A percentile compares a stretch with the other conserved stretches of the same genome.
phyloP scores from a whole-genome alignment of 148 eudicot genomes.

The Amaranthus palmeri region DNA sequence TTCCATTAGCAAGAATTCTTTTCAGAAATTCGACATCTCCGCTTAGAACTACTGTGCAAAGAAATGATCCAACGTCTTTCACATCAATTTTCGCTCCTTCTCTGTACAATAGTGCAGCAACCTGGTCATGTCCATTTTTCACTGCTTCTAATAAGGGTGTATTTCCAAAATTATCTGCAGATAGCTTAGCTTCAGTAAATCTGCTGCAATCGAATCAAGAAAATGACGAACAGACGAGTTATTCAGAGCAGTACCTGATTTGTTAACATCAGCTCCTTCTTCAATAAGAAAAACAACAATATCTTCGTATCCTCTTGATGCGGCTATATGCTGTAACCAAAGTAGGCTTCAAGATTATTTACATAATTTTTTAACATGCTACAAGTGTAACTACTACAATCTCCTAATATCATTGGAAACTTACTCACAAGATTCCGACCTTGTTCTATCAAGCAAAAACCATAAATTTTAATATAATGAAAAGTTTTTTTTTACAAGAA shows the following conservation, averaged over 20 bases:
- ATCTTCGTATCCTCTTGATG: conserved; percentile 77
- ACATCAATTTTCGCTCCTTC: conserved; percentile 55
- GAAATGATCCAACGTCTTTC: conserved; percentile 58
- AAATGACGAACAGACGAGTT: not conserved
- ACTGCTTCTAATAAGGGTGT: conserved; percentile 82
- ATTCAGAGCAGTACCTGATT: conserved; percentile 43
- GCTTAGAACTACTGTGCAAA: conserved; percentile 55
- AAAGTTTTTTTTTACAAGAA: too few relatives aligned
- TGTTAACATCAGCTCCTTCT: conserved; percentile 58
- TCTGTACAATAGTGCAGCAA: conserved; percentile 52
- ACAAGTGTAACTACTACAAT: not conserved
- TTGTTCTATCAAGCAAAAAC: too few relatives aligned
- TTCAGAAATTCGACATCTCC: conserved; percentile 58
- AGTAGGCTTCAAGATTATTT: not conserved
- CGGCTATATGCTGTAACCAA: conserved; percentile 74
- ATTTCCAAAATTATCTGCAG: conserved; percentile 68
- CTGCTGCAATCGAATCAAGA: not conserved
- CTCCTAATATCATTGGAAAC: too few relatives aligned
- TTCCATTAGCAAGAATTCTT: conserved; percentile 55
- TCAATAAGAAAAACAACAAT: conserved; percentile 56
- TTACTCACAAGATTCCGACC: too few relatives aligned
- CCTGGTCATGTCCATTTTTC: conserved; percentile 65
- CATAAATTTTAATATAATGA: too few relatives aligned
- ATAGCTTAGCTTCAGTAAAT: conserved; percentile 7
- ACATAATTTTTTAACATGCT: not conserved